These are phyloP conservation scores for Gossypium schwendimanii DNA, from an alignment of 441 rosid species.

Conservation along the genomic window DNA sequence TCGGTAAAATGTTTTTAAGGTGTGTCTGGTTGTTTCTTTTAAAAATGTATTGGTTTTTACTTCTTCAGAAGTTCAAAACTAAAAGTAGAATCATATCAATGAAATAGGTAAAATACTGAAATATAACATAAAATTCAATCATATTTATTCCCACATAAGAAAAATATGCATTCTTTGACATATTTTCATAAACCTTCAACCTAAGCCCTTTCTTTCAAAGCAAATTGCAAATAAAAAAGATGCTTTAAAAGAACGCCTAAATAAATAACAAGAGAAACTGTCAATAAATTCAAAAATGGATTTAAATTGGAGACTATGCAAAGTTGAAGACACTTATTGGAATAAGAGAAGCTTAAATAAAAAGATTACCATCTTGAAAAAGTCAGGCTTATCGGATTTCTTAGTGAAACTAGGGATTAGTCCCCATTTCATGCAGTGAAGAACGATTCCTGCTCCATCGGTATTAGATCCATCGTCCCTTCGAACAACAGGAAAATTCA, in stretches of 20 bases:
- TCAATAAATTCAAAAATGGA: not conserved
- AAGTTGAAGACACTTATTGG: not conserved
- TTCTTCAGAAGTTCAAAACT: not conserved
- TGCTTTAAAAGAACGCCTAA: not conserved
- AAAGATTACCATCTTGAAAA: slow-evolving; percentile 61
- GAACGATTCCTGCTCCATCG: slow-evolving; percentile 37
- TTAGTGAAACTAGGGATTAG: slow-evolving; percentile 70
- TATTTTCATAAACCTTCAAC: not conserved
- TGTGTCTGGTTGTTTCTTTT: not conserved
- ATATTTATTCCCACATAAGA: not conserved
- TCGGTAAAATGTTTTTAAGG: not conserved
- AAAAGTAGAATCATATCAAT: not conserved
- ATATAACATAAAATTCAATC: not conserved
- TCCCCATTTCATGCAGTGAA: slow-evolving; percentile 91
- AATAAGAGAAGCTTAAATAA: not conserved
- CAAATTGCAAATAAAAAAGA: not conserved
- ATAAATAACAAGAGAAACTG: not conserved
- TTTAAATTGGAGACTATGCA: not conserved
- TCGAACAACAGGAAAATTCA: slow-evolving; percentile 52
- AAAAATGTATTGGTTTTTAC: not conserved
- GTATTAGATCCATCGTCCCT: slow-evolving; percentile 40
- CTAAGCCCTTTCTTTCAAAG: not conserved
- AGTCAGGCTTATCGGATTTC: slow-evolving; percentile 76
- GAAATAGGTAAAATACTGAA: not conserved
- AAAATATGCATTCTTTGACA: not conserved